Evolutionary conservation across 345 rosid genomes (phyloP).

Genomic region (Dipteronia dyeriana): DNA sequence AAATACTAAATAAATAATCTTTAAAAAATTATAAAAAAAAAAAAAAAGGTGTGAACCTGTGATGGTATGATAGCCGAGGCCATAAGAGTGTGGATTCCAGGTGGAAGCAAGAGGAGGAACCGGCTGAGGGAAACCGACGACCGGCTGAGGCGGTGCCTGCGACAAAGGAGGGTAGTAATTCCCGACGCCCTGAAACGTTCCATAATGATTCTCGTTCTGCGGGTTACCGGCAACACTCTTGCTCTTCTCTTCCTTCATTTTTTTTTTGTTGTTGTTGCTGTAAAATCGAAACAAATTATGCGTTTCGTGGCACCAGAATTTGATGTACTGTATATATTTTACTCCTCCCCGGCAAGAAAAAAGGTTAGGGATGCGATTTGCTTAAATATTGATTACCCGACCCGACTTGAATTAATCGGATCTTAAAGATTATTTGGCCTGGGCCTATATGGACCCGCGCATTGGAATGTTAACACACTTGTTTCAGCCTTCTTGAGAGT

Average conservation of each 20-base stretch:
- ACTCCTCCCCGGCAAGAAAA: background rate
- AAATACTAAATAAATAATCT: no score
- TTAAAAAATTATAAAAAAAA: no score
- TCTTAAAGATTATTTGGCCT: background rate
- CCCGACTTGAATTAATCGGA: background rate
- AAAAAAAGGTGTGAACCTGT: constrained; percentile 39
- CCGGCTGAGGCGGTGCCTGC: constrained; percentile 39
- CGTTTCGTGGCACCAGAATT: background rate
- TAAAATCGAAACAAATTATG: background rate
- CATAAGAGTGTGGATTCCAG: constrained; percentile 29
- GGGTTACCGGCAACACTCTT: constrained; percentile 36
- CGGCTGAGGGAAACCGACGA: constrained; percentile 46
- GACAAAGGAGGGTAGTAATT: constrained; percentile 58
- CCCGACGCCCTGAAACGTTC: constrained; percentile 91
- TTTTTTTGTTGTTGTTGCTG: no score
- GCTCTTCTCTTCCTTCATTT: constrained; percentile 54
- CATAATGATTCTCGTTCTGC: constrained; percentile 50
- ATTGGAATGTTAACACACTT: no score
- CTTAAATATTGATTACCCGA: background rate
- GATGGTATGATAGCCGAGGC: constrained; percentile 48
- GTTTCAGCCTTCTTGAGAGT: no score
- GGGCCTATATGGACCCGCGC: background rate
- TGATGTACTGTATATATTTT: background rate
- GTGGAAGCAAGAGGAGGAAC: constrained; percentile 34
- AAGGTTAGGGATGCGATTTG: background rate